Percentiles rank a stretch among this genome's conserved stretches.
These are phyloP conservation scores for Penicillium sp. DNA, from an alignment of 2,329 filamentous ascomycete genomes.

Conservation along the genomic window DNA sequence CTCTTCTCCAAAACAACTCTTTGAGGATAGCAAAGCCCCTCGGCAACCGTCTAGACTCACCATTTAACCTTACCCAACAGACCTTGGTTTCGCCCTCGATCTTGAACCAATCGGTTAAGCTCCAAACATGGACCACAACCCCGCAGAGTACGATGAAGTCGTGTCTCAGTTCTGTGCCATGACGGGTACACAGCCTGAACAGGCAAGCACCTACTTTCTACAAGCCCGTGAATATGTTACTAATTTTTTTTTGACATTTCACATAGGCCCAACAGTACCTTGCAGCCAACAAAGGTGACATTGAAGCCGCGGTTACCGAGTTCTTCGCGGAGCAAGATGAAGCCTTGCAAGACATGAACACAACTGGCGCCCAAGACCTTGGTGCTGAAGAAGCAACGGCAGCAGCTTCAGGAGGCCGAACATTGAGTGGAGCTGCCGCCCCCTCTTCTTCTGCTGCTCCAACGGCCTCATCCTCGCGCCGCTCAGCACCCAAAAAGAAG, in stretches of 20 bases:
- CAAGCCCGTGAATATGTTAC: not conserved
- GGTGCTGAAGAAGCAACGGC: conserved; percentile 26
- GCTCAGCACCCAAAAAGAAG: conserved; percentile 44
- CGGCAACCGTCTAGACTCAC: not conserved
- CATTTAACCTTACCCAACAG: not conserved
- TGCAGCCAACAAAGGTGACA: conserved; percentile 67
- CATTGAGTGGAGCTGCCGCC: conserved; percentile 36
- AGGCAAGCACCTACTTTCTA: conserved; percentile 44
- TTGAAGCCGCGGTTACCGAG: conserved; percentile 64
- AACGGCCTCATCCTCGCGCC: conserved; percentile 33
- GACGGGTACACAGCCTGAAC: conserved; percentile 56
- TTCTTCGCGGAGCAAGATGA: conserved; percentile 60
- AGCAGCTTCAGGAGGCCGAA: conserved; percentile 32
- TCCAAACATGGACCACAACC: conserved; percentile 39
- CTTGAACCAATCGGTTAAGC: not conserved
- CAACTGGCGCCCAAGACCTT: conserved; percentile 28
- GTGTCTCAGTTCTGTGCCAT: conserved; percentile 60
- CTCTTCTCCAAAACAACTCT: conserved; percentile 2
- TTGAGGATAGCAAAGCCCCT: not conserved
- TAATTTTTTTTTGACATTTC: not conserved
- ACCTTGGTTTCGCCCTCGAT: not conserved
- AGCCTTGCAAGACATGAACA: conserved; percentile 37
- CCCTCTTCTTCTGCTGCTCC: conserved; percentile 35
- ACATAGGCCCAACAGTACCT: conserved; percentile 71
- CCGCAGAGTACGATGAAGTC: conserved; percentile 46